These are phyloP conservation scores for Polygonum maritimum DNA, from an alignment of 148 eudicot genomes.

Conservation along the genomic window DNA sequence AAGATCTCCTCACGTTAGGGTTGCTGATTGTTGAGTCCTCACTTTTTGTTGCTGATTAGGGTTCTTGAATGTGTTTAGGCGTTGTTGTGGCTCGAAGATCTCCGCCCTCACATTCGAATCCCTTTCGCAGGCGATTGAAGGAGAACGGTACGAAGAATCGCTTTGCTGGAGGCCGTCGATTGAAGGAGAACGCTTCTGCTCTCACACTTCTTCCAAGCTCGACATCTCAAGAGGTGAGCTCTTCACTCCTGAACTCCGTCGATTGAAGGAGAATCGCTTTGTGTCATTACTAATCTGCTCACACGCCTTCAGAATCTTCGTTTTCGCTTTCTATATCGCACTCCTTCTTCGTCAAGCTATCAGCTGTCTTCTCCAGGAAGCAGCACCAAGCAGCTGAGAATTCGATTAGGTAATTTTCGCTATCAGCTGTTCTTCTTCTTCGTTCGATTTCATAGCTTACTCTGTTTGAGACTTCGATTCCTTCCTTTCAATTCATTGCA, in stretches of 20 bases:
- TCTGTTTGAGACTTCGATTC: neutral
- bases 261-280: neutral
- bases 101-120: too few relatives aligned
- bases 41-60: too few relatives aligned
- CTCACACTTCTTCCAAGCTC: too few relatives aligned
- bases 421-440: neutral
- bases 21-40: too few relatives aligned
- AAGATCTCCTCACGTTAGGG: too few relatives aligned
- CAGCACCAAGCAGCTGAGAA: neutral
- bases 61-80: too few relatives aligned
- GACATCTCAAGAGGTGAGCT: too few relatives aligned
- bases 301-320: neutral
- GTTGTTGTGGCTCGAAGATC: too few relatives aligned
- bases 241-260: neutral
- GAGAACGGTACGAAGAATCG: too few relatives aligned
- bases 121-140: too few relatives aligned
- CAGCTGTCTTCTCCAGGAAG: neutral
- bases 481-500: neutral
- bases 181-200: too few relatives aligned
- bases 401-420: neutral
- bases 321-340: neutral
- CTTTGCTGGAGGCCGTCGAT: too few relatives aligned
- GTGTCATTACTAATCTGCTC: neutral
- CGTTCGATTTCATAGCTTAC: neutral
- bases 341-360: slow-evolving; percentile 3